A percentile compares a stretch with the other conserved stretches of the same genome.
phyloP scores from a whole-genome alignment of 2,329 filamentous ascomycete genomes.

The Pseudofabraea citricarpa region DNA sequence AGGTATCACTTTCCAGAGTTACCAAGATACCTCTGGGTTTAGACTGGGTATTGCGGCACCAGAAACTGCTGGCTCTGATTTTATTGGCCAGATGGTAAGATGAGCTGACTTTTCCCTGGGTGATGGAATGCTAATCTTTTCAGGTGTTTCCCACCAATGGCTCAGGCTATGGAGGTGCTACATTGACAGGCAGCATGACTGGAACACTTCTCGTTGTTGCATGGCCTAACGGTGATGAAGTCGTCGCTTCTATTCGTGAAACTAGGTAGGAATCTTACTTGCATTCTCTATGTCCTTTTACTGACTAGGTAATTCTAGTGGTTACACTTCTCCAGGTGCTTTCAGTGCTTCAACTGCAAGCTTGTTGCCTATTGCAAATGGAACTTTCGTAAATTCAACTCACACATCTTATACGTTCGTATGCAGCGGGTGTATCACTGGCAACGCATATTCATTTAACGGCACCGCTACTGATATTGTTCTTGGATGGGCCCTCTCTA shows the following conservation, averaged over 20 bases:
- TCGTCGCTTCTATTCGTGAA: conserved; percentile 35
- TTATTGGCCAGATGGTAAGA: conserved; percentile 48
- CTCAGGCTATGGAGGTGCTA: conserved; percentile 44
- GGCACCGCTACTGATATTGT: conserved; percentile 23
- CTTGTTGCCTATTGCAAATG: conserved; percentile 41
- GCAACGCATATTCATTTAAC: background rate
- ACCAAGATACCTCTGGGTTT: conserved; percentile 33
- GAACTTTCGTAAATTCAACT: conserved; percentile 47
- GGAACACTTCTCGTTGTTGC: conserved; percentile 42
- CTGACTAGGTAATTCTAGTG: conserved; percentile 24
- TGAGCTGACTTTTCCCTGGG: background rate
- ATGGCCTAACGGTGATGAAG: conserved; percentile 41
- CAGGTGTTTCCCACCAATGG: conserved; percentile 27
- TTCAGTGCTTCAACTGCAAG: conserved; percentile 36
- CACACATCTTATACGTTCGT: conserved; percentile 51
- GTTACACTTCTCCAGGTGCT: conserved; percentile 42
- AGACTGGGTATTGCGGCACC: conserved; percentile 47
- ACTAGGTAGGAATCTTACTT: conserved; percentile 28
- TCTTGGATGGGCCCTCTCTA: conserved; percentile 12
- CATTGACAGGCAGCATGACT: conserved; percentile 41
- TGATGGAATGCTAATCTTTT: conserved; percentile 20
- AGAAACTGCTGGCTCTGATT: conserved; percentile 41
- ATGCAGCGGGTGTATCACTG: conserved; percentile 36
- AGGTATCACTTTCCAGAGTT: conserved; percentile 39
- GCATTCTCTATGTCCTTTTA: conserved; percentile 5